A percentile compares a stretch with the other conserved stretches of the same genome.
These are phyloP conservation scores for Lactarius sanguifluus DNA, from an alignment of 768 basidiomycete genomes.

Conservation along the genomic window DNA sequence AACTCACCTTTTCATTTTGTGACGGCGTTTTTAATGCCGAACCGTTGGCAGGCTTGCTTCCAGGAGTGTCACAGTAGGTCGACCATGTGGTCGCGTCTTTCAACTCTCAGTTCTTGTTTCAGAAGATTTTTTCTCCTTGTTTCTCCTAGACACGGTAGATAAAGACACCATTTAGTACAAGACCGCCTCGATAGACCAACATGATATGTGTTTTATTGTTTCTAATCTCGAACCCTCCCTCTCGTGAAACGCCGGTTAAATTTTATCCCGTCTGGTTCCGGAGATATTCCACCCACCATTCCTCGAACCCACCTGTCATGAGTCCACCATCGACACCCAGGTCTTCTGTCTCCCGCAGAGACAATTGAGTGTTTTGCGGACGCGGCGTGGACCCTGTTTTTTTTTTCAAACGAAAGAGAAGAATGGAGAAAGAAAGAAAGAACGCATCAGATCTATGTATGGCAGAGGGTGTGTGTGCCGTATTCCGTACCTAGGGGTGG, in stretches of 20 bases:
- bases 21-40: neutral
- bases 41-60: neutral
- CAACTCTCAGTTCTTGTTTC: neutral
- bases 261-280: conserved; percentile 8
- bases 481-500: conserved; percentile 38
- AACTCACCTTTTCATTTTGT: neutral
- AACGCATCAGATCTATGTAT: neutral
- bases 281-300: conserved; percentile 72
- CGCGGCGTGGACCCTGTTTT: conserved; percentile 60
- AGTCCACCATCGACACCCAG: conserved; percentile 54
- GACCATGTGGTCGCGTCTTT: conserved; percentile 12
- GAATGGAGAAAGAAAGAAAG: neutral
- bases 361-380: conserved; percentile 78
- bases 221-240: neutral
- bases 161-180: neutral
- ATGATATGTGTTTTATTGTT: neutral
- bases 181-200: neutral
- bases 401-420: conserved; percentile 15
- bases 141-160: neutral
- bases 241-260: neutral
- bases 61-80: neutral
- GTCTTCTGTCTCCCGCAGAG: conserved; percentile 70
- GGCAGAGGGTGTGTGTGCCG: neutral
- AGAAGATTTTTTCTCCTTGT: neutral
- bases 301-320: conserved; percentile 67